These are phyloP conservation scores for Talaromyces islandicus DNA, from an alignment of 2,329 filamentous ascomycete genomes.

Conservation along the genomic window DNA sequence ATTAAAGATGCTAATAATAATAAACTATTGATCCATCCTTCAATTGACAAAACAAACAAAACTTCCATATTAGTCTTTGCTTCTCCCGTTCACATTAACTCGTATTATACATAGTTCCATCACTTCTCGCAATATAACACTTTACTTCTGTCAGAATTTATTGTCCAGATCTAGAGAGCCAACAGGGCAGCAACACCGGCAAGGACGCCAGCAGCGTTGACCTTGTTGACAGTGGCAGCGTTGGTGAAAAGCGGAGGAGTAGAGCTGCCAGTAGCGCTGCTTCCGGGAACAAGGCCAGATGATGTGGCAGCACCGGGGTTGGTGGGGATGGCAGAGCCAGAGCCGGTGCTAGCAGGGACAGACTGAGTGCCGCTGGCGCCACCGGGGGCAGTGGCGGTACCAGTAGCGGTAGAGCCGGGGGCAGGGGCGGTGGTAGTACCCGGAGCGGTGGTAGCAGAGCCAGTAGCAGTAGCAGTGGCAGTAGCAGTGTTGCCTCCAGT, in stretches of 20 bases:
- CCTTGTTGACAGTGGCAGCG: constrained; percentile 12
- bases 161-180: constrained; percentile 12
- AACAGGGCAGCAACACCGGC: constrained; percentile 14
- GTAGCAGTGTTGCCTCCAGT: not conserved
- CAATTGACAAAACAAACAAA: not conserved
- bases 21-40: not conserved
- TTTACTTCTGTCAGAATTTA: not conserved
- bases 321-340: not conserved
- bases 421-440: not conserved
- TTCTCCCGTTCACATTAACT: not conserved
- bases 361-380: no score
- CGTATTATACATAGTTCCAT: not conserved
- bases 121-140: not conserved
- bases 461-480: constrained; percentile 4
- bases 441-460: constrained; percentile 5
- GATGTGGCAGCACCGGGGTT: constrained; percentile 4
- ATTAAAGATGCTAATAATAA: not conserved
- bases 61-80: not conserved
- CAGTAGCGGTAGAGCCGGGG: not conserved
- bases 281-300: constrained; percentile 3
- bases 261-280: constrained; percentile 3
- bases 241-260: constrained; percentile 10
- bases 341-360: not conserved
- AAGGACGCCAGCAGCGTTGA: constrained; percentile 12
- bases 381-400: constrained; percentile 1